Evolutionary conservation across 2,329 filamentous ascomycete genomes (phyloP).

Genomic region (Colletotrichum sp.): DNA sequence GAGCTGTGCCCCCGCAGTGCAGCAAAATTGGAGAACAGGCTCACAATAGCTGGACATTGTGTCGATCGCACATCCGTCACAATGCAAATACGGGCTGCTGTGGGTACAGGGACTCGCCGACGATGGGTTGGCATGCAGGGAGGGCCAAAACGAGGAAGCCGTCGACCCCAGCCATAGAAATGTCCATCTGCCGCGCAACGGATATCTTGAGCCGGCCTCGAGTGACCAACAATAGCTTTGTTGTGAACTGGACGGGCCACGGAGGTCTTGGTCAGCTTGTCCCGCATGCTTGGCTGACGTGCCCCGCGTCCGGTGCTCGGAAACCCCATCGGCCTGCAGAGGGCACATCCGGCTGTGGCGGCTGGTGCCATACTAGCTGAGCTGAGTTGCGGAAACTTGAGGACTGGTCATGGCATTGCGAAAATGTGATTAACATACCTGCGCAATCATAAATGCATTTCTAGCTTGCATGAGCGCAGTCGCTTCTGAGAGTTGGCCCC

Average conservation of each 20-base stretch:
- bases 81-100: constrained; percentile 41
- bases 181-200: constrained; percentile 45
- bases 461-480: not conserved
- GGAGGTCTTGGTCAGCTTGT: constrained; percentile 23
- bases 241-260: constrained; percentile 18
- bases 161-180: constrained; percentile 34
- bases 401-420: not conserved
- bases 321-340: constrained; percentile 31
- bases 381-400: constrained; percentile 25
- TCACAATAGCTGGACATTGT: constrained; percentile 38
- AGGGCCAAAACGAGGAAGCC: constrained; percentile 31
- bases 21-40: constrained; percentile 16
- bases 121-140: constrained; percentile 32
- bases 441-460: not conserved
- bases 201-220: constrained; percentile 44
- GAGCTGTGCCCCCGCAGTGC: not conserved
- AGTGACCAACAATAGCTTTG: constrained; percentile 45
- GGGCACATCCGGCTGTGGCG: constrained; percentile 23
- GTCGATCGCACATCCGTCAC: constrained; percentile 33
- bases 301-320: constrained; percentile 23
- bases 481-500: not conserved
- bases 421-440: constrained; percentile 32
- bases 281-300: constrained; percentile 9
- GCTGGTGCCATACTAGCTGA: constrained; percentile 32
- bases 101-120: constrained; percentile 19